Evolutionary conservation across 345 rosid species (phyloP).

Genomic region (Bretschneidera sinensis): DNA sequence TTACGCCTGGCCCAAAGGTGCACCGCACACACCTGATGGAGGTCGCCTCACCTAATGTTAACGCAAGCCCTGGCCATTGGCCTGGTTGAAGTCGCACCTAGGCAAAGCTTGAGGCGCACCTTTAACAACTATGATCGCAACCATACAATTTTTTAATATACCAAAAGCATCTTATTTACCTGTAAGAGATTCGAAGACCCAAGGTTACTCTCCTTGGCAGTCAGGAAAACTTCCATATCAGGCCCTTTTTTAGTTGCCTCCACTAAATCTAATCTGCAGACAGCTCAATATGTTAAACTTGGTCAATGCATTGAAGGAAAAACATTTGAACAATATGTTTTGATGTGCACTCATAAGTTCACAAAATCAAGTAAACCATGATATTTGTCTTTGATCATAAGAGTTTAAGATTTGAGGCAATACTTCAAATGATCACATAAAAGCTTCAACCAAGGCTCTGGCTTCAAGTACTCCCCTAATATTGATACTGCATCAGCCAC

Average conservation of each 20-base stretch:
- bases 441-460: constrained; percentile 79
- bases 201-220: constrained; percentile 25
- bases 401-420: not conserved
- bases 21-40: too few species aligned
- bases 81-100: too few species aligned
- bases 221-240: constrained; percentile 24
- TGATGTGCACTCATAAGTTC: not conserved
- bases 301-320: not conserved
- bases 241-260: constrained; percentile 32
- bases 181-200: constrained; percentile 32
- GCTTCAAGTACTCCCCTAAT: constrained; percentile 71
- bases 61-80: too few species aligned
- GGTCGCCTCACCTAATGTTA: too few species aligned
- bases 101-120: too few species aligned
- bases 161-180: constrained; percentile 27
- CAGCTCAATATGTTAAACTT: not conserved
- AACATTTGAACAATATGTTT: not conserved
- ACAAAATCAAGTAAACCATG: not conserved
- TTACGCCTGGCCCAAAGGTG: too few species aligned
- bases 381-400: not conserved
- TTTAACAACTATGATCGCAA: not conserved
- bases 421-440: constrained; percentile 64
- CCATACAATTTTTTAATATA: not conserved
- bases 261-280: constrained; percentile 47
- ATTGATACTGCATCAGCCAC: constrained; percentile 68